A percentile compares a stretch with the other conserved stretches of the same genome.
These are phyloP conservation scores for Candida taoyuanica DNA, from an alignment of 805 yeast genomes.

Conservation along the genomic window DNA sequence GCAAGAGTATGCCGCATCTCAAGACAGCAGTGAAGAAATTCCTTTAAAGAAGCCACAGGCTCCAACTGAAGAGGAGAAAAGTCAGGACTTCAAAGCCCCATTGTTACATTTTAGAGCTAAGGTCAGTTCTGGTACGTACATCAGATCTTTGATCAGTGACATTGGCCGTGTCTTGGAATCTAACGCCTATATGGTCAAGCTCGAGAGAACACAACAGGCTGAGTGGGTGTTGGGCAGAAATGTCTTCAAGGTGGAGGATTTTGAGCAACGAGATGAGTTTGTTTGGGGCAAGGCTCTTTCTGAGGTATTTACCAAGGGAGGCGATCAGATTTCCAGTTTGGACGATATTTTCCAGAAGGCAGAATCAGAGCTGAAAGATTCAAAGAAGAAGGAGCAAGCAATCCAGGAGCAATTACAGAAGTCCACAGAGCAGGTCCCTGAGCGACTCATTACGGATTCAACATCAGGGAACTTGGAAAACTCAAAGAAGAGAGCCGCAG, in stretches of 20 bases:
- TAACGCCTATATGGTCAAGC: slow-evolving; percentile 82
- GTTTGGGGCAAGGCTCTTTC: slow-evolving; percentile 68
- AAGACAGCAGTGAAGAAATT: slow-evolving; percentile 36
- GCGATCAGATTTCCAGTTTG: slow-evolving; percentile 33
- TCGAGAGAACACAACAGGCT: slow-evolving; percentile 71
- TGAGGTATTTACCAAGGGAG: slow-evolving; percentile 46
- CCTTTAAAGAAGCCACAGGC: slow-evolving; percentile 36
- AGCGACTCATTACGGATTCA: too few species aligned
- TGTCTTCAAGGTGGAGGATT: slow-evolving; percentile 64
- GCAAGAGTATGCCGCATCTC: slow-evolving; percentile 46
- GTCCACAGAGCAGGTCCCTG: too few species aligned
- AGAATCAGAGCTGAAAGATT: slow-evolving; percentile 19
- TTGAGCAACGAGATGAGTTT: slow-evolving; percentile 52
- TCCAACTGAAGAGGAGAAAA: slow-evolving; percentile 30
- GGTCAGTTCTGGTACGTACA: slow-evolving; percentile 94
- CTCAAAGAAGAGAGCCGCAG: too few species aligned
- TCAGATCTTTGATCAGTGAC: slow-evolving; percentile 85
- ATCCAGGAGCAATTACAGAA: too few species aligned
- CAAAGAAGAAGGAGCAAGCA: slow-evolving; percentile 2
- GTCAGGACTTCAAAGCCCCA: slow-evolving; percentile 52
- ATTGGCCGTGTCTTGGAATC: slow-evolving; percentile 77
- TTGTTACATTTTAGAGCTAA: slow-evolving; percentile 65
- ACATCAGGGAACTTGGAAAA: too few species aligned
- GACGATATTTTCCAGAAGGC: slow-evolving; percentile 34
- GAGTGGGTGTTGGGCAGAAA: slow-evolving; percentile 75